These are phyloP conservation scores for Malassezia brasiliensis DNA, from an alignment of 1,284 basidiomycete species.

Conservation along the genomic window DNA sequence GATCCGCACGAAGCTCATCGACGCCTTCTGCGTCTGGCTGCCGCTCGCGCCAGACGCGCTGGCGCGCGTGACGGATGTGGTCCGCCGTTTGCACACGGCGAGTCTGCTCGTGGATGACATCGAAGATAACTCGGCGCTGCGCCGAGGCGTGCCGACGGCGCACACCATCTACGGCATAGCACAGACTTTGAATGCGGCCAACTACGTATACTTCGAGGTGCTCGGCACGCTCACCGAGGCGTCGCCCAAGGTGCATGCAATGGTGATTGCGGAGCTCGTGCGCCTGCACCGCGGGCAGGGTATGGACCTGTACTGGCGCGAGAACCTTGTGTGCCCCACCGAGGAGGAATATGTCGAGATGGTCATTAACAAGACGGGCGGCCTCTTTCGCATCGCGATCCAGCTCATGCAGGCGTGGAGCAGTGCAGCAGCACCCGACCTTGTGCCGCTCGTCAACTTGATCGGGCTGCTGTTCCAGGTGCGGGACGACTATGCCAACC, in stretches of 20 bases:
- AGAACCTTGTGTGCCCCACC: conserved; percentile 78
- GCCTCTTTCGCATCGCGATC: conserved; percentile 79
- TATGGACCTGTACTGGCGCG: conserved; percentile 86
- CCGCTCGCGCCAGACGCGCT: conserved; percentile 62
- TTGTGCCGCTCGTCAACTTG: conserved; percentile 75
- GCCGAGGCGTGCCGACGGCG: conserved; percentile 75
- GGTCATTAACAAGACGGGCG: conserved; percentile 98
- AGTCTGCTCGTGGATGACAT: conserved; percentile 94
- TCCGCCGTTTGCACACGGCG: conserved; percentile 88
- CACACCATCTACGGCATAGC: conserved; percentile 93
- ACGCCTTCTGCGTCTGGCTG: conserved; percentile 90
- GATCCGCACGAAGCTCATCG: conserved; percentile 75
- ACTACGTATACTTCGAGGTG: conserved; percentile 79
- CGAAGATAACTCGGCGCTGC: conserved; percentile 83
- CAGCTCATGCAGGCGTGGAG: conserved; percentile 70
- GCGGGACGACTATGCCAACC: conserved; percentile 91
- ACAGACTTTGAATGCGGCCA: conserved; percentile 94
- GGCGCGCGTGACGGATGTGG: conserved; percentile 64
- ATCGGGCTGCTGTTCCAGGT: conserved; percentile 94
- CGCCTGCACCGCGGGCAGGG: conserved; percentile 91
- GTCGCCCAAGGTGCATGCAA: conserved; percentile 47
- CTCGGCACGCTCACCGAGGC: conserved; percentile 58
- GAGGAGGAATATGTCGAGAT: conserved; percentile 90
- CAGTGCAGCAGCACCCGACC: conserved; percentile 1
- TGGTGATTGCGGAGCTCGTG: conserved; percentile 59